Conservation (phyloP, 768 basidiomycete species). For the Xerocomus potaroensis region DNA sequence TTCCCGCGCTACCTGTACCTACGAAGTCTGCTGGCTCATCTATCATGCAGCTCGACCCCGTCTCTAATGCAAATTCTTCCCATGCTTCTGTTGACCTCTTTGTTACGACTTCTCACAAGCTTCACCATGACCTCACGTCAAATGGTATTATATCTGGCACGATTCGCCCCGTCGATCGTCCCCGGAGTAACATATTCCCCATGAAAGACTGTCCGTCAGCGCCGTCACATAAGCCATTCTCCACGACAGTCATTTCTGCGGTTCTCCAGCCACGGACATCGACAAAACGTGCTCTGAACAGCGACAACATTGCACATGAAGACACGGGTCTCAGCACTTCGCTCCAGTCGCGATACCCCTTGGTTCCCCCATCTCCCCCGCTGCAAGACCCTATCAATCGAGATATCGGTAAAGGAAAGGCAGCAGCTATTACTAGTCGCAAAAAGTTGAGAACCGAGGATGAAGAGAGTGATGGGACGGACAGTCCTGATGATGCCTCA, state of each 20-base stretch:
- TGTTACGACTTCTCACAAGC: slow-evolving; percentile 1
- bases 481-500: slow-evolving; percentile 14
- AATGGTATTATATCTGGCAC: neutral
- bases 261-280: slow-evolving; percentile 26
- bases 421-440: slow-evolving; percentile 32
- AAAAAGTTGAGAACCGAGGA: slow-evolving; percentile 49
- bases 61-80: neutral
- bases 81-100: slow-evolving; percentile 1
- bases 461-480: slow-evolving; percentile 26
- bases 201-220: slow-evolving; percentile 2
- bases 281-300: slow-evolving; percentile 43
- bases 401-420: slow-evolving; percentile 38
- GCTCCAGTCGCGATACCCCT: slow-evolving; percentile 23
- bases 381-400: slow-evolving; percentile 32
- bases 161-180: neutral
- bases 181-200: slow-evolving; percentile 12
- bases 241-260: slow-evolving; percentile 1
- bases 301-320: slow-evolving; percentile 20
- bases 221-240: neutral
- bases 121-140: slow-evolving; percentile 1
- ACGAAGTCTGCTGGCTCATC: slow-evolving; percentile 14
- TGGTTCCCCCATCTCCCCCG: slow-evolving; percentile 72
- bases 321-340: slow-evolving; percentile 1
- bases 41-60: neutral
- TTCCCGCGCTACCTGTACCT: slow-evolving; percentile 14